A percentile compares a stretch with the other conserved stretches of the same genome.
Conservation (phyloP, 2,329 filamentous ascomycete genomes). For the Diaporthe citri region DNA sequence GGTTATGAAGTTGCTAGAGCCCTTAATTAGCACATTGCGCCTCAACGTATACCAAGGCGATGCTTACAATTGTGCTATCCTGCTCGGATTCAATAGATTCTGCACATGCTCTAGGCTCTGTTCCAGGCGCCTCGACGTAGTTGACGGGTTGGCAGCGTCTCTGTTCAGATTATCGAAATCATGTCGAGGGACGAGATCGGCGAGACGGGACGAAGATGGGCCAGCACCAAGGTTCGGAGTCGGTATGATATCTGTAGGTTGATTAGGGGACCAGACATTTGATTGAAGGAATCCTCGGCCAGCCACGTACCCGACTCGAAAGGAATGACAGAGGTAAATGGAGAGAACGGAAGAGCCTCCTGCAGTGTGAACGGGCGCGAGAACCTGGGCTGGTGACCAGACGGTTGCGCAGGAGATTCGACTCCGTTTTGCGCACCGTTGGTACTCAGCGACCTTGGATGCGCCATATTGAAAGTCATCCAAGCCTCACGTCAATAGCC, state of each 20-base stretch:
- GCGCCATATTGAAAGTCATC: slow-evolving; percentile 48
- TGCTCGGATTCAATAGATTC: slow-evolving; percentile 78
- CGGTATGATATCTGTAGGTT: slow-evolving; percentile 73
- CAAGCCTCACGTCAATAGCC: slow-evolving; percentile 47
- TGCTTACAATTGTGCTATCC: slow-evolving; percentile 76
- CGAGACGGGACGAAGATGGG: slow-evolving; percentile 63
- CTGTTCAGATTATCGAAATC: slow-evolving; percentile 78
- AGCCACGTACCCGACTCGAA: slow-evolving; percentile 78
- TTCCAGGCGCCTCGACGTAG: slow-evolving; percentile 75
- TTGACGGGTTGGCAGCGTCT: slow-evolving; percentile 71
- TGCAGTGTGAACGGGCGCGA: slow-evolving; percentile 71
- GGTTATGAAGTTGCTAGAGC: slow-evolving; percentile 68
- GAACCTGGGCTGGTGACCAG: slow-evolving; percentile 43
- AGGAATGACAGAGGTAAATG: slow-evolving; percentile 83
- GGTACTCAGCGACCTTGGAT: slow-evolving; percentile 45
- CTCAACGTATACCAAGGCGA: background rate
- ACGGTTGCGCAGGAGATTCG: slow-evolving; percentile 37
- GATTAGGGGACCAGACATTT: background rate
- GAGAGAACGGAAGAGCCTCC: slow-evolving; percentile 85
- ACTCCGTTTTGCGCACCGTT: slow-evolving; percentile 50
- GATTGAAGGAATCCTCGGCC: background rate
- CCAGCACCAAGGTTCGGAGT: slow-evolving; percentile 71
- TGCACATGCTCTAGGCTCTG: slow-evolving; percentile 81
- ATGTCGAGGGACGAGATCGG: slow-evolving; percentile 63
- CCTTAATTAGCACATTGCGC: slow-evolving; percentile 46